Conservation (phyloP, 352 stramenopile species). For the Albugo candida region DNA sequence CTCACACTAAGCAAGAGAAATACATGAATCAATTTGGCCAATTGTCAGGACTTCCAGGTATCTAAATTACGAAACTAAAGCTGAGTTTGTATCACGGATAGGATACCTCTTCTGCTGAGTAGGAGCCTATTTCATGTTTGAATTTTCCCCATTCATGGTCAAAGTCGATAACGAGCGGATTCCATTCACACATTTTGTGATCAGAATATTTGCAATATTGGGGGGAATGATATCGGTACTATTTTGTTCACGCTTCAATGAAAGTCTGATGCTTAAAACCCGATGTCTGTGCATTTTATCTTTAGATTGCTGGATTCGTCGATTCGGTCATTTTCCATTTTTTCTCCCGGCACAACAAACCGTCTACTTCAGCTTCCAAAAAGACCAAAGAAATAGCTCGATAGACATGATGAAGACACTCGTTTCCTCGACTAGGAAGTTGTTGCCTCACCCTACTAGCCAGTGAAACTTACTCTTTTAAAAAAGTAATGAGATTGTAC, state of each 20-base stretch:
- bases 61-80: background rate
- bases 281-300: background rate
- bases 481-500: too few relatives aligned
- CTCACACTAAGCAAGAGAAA: slow-evolving; percentile 59
- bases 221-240: slow-evolving; percentile 60
- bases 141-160: slow-evolving; percentile 72
- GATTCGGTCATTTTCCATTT: slow-evolving; percentile 51
- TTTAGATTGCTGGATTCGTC: slow-evolving; percentile 69
- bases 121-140: slow-evolving; percentile 74
- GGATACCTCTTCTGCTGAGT: background rate
- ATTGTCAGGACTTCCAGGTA: slow-evolving; percentile 49
- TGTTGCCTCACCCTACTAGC: too few relatives aligned
- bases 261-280: background rate
- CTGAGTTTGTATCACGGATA: background rate
- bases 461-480: too few relatives aligned
- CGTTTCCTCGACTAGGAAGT: too few relatives aligned
- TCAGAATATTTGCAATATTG: slow-evolving; percentile 66
- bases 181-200: slow-evolving; percentile 71
- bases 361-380: background rate
- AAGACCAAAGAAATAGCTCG: background rate
- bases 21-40: slow-evolving; percentile 48
- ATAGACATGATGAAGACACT: too few relatives aligned
- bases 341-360: background rate
- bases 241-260: background rate
- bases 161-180: slow-evolving; percentile 67